phyloP scores from a whole-genome alignment of 441 rosid genomes.

The Eutrema salsugineum region DNA sequence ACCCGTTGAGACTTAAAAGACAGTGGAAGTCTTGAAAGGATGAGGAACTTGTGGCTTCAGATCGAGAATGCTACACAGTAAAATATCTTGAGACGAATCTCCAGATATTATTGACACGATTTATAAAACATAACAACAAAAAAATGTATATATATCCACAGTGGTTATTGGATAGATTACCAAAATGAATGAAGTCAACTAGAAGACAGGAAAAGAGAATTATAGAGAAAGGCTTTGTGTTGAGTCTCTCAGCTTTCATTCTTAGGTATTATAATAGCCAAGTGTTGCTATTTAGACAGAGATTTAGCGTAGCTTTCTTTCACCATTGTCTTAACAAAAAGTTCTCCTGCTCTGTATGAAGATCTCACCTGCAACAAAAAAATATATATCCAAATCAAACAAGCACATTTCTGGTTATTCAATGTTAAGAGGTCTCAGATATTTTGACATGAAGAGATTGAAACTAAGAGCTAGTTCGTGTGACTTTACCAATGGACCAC shows the following conservation, averaged over 20 bases:
- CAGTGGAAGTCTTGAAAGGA: neutral
- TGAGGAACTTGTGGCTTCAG: constrained; percentile 25
- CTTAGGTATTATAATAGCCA: neutral
- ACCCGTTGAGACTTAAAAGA: neutral
- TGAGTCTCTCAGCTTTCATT: neutral
- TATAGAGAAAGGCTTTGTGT: neutral
- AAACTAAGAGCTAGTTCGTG: constrained; percentile 3
- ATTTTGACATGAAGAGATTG: neutral
- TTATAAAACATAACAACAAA: neutral
- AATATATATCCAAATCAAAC: neutral
- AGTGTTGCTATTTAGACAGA: neutral
- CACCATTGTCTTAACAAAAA: constrained; percentile 89
- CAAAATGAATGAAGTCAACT: neutral
- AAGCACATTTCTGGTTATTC: neutral
- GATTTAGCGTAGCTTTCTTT: constrained; percentile 42
- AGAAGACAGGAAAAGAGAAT: neutral
- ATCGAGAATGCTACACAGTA: neutral
- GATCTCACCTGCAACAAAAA: constrained; percentile 65
- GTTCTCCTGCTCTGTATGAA: constrained; percentile 92
- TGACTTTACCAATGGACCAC: constrained; percentile 83
- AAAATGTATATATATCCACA: constrained; percentile 9
- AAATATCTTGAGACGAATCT: constrained; percentile 4
- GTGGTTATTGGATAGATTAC: neutral
- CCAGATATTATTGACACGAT: neutral
- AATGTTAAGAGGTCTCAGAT: neutral